Percentiles rank a stretch among this genome's conserved stretches.
Evolutionary conservation across 2,329 filamentous ascomycete genomes (phyloP).

Genomic region (Epichloe gansuensis): DNA sequence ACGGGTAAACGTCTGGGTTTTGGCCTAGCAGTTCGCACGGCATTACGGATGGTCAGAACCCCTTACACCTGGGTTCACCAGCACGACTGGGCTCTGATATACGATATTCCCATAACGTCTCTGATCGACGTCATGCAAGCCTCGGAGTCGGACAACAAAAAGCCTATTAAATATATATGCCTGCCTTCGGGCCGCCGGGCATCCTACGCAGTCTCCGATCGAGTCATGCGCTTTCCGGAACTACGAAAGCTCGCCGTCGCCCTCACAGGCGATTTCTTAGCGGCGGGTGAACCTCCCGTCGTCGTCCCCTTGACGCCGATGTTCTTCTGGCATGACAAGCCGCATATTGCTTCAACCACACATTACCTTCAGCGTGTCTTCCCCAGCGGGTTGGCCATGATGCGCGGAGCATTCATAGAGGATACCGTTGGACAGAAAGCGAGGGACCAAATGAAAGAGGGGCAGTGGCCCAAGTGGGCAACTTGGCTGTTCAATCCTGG

Average conservation of each 20-base stretch:
- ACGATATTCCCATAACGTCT: conserved; percentile 29
- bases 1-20: conserved; percentile 35
- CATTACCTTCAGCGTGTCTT: conserved; percentile 40
- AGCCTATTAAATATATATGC: conserved; percentile 37
- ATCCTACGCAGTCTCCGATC: conserved; percentile 33
- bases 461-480: conserved; percentile 38
- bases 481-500: conserved; percentile 43
- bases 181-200: conserved; percentile 39
- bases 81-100: conserved; percentile 40
- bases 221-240: conserved; percentile 29
- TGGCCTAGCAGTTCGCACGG: conserved; percentile 39
- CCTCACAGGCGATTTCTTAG: conserved; percentile 28
- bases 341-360: conserved; percentile 33
- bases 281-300: conserved; percentile 13
- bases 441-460: conserved; percentile 43
- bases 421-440: conserved; percentile 42
- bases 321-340: conserved; percentile 48
- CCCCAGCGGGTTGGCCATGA: conserved; percentile 34
- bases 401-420: conserved; percentile 42
- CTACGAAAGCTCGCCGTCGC: conserved; percentile 28
- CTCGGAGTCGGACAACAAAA: not conserved
- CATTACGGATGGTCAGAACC: conserved; percentile 31
- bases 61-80: conserved; percentile 45
- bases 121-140: conserved; percentile 33
- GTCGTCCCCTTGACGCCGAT: conserved; percentile 34